phyloP scores from a whole-genome alignment of 495 filamentous ascomycete genomes.

The Aspergillus hancockii region DNA sequence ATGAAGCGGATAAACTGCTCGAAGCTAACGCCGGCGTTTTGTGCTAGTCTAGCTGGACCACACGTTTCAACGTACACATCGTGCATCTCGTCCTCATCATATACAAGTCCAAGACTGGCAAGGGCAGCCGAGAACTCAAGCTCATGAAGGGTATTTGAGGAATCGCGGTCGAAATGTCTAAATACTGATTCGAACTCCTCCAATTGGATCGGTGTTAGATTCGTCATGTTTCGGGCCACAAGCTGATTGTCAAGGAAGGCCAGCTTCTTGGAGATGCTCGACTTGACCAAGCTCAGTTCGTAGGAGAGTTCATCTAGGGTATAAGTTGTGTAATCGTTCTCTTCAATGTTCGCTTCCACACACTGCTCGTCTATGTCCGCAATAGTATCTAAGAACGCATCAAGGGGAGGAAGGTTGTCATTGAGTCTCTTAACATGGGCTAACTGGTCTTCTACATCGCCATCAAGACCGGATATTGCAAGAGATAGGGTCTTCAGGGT shows the following conservation, averaged over 20 bases:
- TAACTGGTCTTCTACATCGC: slow-evolving; percentile 92
- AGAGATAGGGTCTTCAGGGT: slow-evolving; percentile 91
- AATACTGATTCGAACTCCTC: slow-evolving; percentile 98
- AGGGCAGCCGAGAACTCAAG: slow-evolving; percentile 94
- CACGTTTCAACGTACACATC: slow-evolving; percentile 83
- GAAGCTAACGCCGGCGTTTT: slow-evolving; percentile 74
- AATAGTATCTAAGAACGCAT: slow-evolving; percentile 83
- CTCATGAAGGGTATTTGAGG: slow-evolving; percentile 86
- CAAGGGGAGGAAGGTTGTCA: slow-evolving; percentile 79
- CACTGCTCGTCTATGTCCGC: slow-evolving; percentile 82
- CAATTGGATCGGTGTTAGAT: slow-evolving; percentile 94
- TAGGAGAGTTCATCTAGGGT: slow-evolving; percentile 95
- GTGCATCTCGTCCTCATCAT: slow-evolving; percentile 96
- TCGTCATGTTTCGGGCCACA: slow-evolving; percentile 97
- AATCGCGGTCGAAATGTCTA: slow-evolving; percentile 94
- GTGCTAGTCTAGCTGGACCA: slow-evolving; percentile 40
- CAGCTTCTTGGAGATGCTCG: slow-evolving; percentile 90
- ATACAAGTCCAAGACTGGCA: slow-evolving; percentile 89
- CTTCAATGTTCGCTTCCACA: slow-evolving; percentile 94
- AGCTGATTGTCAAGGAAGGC: slow-evolving; percentile 96
- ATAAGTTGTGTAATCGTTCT: slow-evolving; percentile 98
- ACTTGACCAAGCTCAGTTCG: slow-evolving; percentile 86
- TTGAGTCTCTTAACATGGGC: slow-evolving; percentile 78
- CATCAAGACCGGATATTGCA: slow-evolving; percentile 90
- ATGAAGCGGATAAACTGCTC: slow-evolving; percentile 99